Evolutionary conservation across 371 early-diverging fungal genomes (phyloP).

Genomic region (Mortierella sp.): DNA sequence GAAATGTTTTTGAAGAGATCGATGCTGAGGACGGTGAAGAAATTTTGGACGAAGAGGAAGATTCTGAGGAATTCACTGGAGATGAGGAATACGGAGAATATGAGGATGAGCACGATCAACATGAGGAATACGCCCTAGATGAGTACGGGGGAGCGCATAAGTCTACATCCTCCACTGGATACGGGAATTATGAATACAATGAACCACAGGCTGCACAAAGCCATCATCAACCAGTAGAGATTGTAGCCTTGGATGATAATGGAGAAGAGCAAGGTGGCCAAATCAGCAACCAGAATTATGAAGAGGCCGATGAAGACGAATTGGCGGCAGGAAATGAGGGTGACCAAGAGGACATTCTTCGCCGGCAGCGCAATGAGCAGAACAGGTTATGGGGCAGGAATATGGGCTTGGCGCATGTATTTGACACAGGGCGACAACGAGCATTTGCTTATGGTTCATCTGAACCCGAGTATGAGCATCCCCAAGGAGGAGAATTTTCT

Average conservation of each 20-base stretch:
- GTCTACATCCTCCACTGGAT: neutral
- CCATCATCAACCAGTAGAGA: neutral
- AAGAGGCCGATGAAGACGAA: neutral
- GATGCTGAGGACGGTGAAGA: neutral
- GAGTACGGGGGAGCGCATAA: neutral
- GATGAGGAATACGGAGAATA: neutral
- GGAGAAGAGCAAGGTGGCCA: constrained; percentile 9
- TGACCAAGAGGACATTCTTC: neutral
- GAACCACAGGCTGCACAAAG: no score
- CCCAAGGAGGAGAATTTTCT: neutral
- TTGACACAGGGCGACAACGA: neutral
- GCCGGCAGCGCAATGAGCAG: constrained; percentile 2
- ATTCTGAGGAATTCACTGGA: neutral
- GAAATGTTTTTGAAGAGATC: neutral
- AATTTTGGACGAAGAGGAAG: neutral
- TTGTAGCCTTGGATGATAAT: constrained; percentile 9
- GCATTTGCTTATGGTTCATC: neutral
- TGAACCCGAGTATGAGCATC: neutral
- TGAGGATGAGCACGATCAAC: neutral
- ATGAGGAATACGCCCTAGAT: neutral
- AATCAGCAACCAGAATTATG: neutral
- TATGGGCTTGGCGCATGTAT: neutral
- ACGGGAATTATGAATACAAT: neutral
- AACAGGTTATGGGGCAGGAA: neutral
- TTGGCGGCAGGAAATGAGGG: neutral